Conservation (phyloP, 78 protist genomes). For the Dictyostelium purpureum region DNA sequence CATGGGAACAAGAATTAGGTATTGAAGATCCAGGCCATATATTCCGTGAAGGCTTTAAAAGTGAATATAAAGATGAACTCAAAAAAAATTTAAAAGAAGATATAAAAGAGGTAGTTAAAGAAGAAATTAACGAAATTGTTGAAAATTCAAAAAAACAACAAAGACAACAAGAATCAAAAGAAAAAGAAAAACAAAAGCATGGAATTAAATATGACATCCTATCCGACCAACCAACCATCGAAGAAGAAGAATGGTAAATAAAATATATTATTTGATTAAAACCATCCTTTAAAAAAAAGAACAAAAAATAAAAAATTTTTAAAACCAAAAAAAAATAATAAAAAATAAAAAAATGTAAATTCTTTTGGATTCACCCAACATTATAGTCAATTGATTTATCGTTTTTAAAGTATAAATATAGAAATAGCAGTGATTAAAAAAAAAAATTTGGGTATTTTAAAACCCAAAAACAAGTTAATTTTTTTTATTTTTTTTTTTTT, state of each 20-base stretch:
- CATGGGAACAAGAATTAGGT: not conserved
- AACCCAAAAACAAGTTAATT: not conserved
- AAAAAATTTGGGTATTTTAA: not conserved
- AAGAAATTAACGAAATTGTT: not conserved
- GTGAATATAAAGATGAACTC: not conserved
- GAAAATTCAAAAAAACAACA: not conserved
- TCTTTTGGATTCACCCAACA: too few species aligned
- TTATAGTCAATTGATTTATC: not conserved
- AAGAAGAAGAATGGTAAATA: not conserved
- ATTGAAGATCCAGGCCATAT: not conserved
- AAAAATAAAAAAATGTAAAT: not conserved
- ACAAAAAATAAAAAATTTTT: not conserved
- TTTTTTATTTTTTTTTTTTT: not conserved
- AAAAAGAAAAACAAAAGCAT: not conserved
- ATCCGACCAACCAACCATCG: slow-evolving; percentile 15
- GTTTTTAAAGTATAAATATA: not conserved
- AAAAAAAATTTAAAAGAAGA: not conserved
- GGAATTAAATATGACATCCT: not conserved
- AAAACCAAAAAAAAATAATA: too few species aligned
- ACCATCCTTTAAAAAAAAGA: not conserved
- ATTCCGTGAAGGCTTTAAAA: not conserved
- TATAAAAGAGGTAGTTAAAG: not conserved
- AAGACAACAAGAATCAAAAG: not conserved
- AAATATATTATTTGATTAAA: too few species aligned
- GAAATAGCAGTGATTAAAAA: not conserved